A percentile compares a stretch with the other conserved stretches of the same genome.
Conservation (phyloP, 495 filamentous ascomycete species). For the Tuber brumale region DNA sequence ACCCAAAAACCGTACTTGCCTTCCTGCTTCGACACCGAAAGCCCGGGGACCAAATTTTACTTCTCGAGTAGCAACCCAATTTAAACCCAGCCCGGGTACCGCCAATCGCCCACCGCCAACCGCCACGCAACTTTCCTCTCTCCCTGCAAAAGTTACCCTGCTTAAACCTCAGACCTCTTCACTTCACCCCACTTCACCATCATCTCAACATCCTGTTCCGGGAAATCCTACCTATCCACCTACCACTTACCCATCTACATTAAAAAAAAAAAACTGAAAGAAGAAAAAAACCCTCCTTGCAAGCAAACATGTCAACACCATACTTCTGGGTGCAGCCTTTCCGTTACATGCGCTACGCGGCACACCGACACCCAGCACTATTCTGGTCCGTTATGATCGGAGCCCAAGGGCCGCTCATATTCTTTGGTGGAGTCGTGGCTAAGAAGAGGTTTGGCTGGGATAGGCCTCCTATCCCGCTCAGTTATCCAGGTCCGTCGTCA, state of each 20-base stretch:
- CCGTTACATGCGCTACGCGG: constrained; percentile 77
- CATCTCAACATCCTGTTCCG: background rate
- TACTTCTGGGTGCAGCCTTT: constrained; percentile 76
- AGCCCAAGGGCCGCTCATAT: constrained; percentile 58
- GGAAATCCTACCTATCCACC: background rate
- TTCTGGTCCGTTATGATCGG: constrained; percentile 78
- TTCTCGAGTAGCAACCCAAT: background rate
- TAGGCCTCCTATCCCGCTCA: constrained; percentile 65
- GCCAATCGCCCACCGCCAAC: too few relatives aligned
- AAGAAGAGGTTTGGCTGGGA: constrained; percentile 64
- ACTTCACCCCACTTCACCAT: constrained; percentile 7
- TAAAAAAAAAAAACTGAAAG: background rate
- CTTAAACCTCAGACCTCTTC: background rate
- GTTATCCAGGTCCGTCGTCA: constrained; percentile 74
- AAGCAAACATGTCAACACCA: constrained; percentile 47
- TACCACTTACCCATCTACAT: background rate
- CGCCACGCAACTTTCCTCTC: background rate
- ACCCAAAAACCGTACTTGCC: too few relatives aligned
- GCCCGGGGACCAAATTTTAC: too few relatives aligned
- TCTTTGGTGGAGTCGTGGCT: constrained; percentile 63
- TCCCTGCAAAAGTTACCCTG: constrained; percentile 12
- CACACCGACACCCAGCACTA: constrained; percentile 76
- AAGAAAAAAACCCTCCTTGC: background rate
- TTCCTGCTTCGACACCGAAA: too few relatives aligned
- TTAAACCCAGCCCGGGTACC: background rate